Percentiles rank a stretch among this genome's conserved stretches.
These are phyloP conservation scores for Pseudogymnoascus sp. DNA, from an alignment of 2,329 filamentous ascomycete species.

Conservation along the genomic window DNA sequence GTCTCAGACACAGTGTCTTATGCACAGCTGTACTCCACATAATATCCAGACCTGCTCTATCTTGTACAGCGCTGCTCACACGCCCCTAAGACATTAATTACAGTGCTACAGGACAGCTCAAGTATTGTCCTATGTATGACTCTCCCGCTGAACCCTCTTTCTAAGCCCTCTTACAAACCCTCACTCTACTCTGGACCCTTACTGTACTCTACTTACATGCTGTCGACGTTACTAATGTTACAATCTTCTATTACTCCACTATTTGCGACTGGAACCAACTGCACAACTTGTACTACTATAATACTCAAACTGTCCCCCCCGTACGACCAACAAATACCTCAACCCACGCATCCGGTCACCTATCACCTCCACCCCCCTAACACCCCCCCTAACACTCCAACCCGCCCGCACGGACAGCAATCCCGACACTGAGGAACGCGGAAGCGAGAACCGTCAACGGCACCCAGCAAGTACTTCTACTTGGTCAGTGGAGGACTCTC, in stretches of 20 bases:
- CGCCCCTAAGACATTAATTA: background rate
- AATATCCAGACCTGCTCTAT: background rate
- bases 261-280: background rate
- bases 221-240: background rate
- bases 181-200: background rate
- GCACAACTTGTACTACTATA: background rate
- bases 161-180: background rate
- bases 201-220: background rate
- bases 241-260: background rate
- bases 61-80: background rate
- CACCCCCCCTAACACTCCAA: background rate
- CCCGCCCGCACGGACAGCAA: slow-evolving; percentile 3
- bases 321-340: background rate
- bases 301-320: background rate
- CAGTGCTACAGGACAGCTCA: background rate
- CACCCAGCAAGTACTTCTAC: background rate
- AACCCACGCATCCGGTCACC: slow-evolving; percentile 1
- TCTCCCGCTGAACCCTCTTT: background rate
- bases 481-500: background rate
- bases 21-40: background rate
- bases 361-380: background rate
- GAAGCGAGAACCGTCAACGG: background rate
- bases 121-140: background rate
- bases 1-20: background rate
- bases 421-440: slow-evolving; percentile 1